Percentiles rank a stretch among this genome's conserved stretches.
phyloP scores from a whole-genome alignment of 78 protist genomes.

The Cyanophora paradoxa region DNA sequence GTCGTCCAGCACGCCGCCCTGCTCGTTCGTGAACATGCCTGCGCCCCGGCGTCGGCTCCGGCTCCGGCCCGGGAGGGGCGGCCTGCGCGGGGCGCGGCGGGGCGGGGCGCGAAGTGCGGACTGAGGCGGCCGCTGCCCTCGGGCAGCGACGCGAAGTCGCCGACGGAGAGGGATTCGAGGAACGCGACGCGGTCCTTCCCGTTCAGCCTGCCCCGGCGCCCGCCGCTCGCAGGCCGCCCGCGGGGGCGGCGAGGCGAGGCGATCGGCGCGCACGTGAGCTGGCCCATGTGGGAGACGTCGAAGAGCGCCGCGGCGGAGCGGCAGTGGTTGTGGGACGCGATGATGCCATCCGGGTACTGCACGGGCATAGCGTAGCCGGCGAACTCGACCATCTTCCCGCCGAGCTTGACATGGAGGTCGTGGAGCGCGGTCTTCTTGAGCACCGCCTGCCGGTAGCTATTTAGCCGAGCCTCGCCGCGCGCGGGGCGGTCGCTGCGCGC shows the following conservation, averaged over 20 bases:
- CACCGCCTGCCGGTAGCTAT: no score
- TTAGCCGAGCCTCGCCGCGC: no score
- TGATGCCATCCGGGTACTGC: slow-evolving; percentile 39
- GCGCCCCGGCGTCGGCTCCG: no score
- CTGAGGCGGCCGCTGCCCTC: slow-evolving; percentile 20
- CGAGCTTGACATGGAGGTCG: slow-evolving; percentile 65
- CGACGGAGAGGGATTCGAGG: slow-evolving; percentile 69
- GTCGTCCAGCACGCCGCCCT: background rate
- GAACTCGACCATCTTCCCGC: slow-evolving; percentile 84
- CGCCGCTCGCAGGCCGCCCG: no score
- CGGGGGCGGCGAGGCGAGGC: no score
- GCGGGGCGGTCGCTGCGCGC: no score
- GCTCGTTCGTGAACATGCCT: background rate
- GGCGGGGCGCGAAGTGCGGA: no score
- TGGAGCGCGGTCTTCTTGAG: slow-evolving; percentile 69
- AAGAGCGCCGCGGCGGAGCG: slow-evolving; percentile 67
- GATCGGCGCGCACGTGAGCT: no score
- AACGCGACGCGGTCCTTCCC: slow-evolving; percentile 77
- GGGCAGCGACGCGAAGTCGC: slow-evolving; percentile 51
- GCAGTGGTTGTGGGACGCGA: slow-evolving; percentile 57
- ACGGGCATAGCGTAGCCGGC: slow-evolving; percentile 89
- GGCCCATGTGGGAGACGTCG: slow-evolving; percentile 95
- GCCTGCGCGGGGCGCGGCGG: no score
- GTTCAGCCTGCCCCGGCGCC: no score
- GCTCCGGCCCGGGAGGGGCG: no score